These are phyloP conservation scores for Raphanus raphanistrum DNA, from an alignment of 345 rosid species.

Conservation along the genomic window DNA sequence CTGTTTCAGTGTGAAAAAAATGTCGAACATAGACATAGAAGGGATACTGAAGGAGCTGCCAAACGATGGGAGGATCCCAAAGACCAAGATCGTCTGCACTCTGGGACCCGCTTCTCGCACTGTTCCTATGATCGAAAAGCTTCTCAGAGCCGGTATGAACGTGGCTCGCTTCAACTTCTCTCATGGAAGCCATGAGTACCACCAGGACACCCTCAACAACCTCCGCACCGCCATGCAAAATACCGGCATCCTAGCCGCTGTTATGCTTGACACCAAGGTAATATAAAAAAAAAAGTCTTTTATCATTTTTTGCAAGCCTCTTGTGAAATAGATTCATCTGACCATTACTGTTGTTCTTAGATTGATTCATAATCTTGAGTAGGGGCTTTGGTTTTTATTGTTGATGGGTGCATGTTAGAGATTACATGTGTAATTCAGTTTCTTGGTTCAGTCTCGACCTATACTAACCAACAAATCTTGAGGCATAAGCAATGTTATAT, in stretches of 20 bases:
- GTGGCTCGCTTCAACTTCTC: constrained; percentile 98
- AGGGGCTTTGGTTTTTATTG: neutral
- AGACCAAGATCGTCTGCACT: constrained; percentile 89
- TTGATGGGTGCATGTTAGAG: neutral
- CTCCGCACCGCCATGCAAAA: constrained; percentile 70
- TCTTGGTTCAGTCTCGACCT: neutral
- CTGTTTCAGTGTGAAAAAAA: constrained; percentile 20
- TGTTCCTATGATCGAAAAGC: constrained; percentile 83
- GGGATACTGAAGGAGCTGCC: constrained; percentile 70
- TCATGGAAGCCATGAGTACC: constrained; percentile 91
- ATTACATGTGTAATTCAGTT: neutral
- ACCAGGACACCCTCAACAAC: constrained; percentile 79
- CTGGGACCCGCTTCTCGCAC: constrained; percentile 88
- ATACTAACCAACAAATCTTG: neutral
- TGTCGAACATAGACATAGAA: constrained; percentile 87
- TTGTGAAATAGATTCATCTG: neutral
- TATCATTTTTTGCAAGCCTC: neutral
- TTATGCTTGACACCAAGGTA: constrained; percentile 89
- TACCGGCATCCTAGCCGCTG: constrained; percentile 66
- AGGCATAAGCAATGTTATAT: neutral
- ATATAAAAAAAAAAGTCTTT: neutral
- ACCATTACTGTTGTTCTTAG: neutral
- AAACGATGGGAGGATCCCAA: constrained; percentile 65
- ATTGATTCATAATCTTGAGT: neutral
- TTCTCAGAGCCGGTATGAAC: constrained; percentile 89